Conservation (phyloP, 2,329 filamentous ascomycete species). For the Bretziella fagacearum region DNA sequence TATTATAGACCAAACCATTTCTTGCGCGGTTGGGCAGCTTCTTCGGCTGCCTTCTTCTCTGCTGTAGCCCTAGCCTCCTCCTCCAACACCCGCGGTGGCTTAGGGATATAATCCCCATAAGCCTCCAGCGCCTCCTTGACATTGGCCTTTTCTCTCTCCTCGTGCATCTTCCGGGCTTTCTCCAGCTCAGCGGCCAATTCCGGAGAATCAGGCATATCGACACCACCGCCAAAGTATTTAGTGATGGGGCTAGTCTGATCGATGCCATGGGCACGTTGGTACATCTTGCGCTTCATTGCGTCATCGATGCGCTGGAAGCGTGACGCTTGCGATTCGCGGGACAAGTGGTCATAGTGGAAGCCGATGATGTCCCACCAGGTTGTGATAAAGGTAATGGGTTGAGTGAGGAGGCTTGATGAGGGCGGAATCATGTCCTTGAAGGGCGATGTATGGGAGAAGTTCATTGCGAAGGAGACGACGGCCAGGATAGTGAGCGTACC, state of each 20-base stretch:
- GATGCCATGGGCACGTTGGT: conserved; percentile 70
- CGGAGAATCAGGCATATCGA: not conserved
- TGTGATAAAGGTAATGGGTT: conserved; percentile 50
- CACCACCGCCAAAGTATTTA: conserved; percentile 23
- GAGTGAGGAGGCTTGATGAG: conserved; percentile 46
- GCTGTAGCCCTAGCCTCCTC: not conserved
- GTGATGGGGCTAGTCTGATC: conserved; percentile 43
- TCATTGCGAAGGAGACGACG: conserved; percentile 54
- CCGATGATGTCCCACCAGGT: conserved; percentile 56
- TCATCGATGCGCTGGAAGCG: conserved; percentile 64
- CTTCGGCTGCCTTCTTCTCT: not conserved
- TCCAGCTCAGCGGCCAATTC: not conserved
- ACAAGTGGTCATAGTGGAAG: conserved; percentile 58
- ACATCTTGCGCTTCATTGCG: conserved; percentile 70
- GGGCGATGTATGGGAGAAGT: conserved; percentile 64
- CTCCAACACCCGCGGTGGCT: not conserved
- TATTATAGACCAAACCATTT: conserved; percentile 15
- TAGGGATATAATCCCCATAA: not conserved
- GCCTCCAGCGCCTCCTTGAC: conserved; percentile 2
- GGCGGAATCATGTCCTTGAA: conserved; percentile 65
- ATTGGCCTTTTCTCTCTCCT: conserved; percentile 21
- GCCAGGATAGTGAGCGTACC: conserved; percentile 54
- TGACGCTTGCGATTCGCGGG: conserved; percentile 50
- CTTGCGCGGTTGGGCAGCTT: conserved; percentile 5
- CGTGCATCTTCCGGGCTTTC: conserved; percentile 18